Percentiles rank a stretch among this genome's conserved stretches.
Conservation (phyloP, 2,329 filamentous ascomycete species). For the Tolypocladium amazonense region DNA sequence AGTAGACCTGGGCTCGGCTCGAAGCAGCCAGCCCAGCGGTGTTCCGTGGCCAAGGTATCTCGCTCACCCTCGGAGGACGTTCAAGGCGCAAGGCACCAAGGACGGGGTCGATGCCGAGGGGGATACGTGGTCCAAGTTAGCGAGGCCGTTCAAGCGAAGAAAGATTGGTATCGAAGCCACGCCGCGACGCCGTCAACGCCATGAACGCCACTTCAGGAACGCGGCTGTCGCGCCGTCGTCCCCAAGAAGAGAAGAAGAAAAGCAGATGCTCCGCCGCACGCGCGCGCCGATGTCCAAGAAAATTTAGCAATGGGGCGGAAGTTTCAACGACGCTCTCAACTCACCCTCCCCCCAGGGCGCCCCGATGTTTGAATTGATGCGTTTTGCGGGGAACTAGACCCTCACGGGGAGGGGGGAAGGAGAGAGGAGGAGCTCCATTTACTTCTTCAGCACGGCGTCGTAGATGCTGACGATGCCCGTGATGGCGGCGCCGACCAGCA, state of each 20-base stretch:
- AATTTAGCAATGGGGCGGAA: background rate
- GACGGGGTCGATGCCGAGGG: background rate
- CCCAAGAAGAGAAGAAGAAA: slow-evolving; percentile 3
- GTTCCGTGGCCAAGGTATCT: background rate
- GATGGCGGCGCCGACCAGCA: slow-evolving; percentile 58
- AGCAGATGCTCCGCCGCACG: background rate
- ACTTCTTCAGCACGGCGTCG: slow-evolving; percentile 66
- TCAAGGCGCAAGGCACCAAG: background rate
- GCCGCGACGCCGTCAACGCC: slow-evolving; percentile 18
- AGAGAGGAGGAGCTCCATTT: background rate
- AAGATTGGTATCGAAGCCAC: slow-evolving; percentile 18
- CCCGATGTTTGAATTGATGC: background rate
- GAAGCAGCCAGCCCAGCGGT: background rate
- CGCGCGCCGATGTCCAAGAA: background rate
- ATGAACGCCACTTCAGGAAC: slow-evolving; percentile 16
- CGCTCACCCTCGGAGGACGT: background rate
- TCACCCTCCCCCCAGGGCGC: background rate
- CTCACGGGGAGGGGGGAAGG: background rate
- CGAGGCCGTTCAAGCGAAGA: slow-evolving; percentile 1
- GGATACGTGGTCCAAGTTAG: background rate
- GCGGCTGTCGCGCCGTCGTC: background rate
- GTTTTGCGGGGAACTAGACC: background rate
- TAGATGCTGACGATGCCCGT: slow-evolving; percentile 62
- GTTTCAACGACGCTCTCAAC: background rate
- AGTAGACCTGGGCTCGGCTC: background rate